Evolutionary conservation across 148 eudicot species (phyloP).

Genomic region (Heliosperma pusillum): DNA sequence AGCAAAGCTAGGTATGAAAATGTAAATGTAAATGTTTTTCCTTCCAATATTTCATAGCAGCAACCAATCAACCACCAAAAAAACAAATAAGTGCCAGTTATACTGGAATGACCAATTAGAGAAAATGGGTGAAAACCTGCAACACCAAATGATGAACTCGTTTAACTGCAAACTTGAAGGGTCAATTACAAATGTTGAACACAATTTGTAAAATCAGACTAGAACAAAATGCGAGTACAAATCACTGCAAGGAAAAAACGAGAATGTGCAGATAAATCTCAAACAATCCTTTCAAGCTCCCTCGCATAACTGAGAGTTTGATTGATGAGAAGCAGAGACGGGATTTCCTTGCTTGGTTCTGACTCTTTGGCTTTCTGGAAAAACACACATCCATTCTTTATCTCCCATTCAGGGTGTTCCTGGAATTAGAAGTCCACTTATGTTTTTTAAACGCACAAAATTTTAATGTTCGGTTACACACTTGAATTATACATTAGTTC

Average conservation of each 20-base stretch:
- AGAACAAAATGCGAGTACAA: background rate
- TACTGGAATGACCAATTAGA: background rate
- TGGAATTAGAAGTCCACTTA: conserved; percentile 25
- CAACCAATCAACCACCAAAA: no score
- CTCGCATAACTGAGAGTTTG: conserved; percentile 95
- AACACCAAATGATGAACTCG: background rate
- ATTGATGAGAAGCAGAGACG: conserved; percentile 81
- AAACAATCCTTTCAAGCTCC: conserved; percentile 92
- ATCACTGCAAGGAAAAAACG: background rate
- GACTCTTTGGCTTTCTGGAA: conserved; percentile 85
- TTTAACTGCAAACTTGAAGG: background rate
- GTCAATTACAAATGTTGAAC: conserved; percentile 8
- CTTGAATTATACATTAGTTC: background rate
- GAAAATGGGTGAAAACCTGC: background rate
- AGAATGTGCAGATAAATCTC: conserved; percentile 11
- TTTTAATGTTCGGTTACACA: background rate
- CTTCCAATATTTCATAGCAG: no score
- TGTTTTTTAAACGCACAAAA: background rate
- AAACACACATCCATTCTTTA: conserved; percentile 56
- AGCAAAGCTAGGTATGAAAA: no score
- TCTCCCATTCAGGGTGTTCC: conserved; percentile 97
- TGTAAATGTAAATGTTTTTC: no score
- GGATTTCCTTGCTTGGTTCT: conserved; percentile 88
- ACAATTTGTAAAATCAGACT: conserved; percentile 9
- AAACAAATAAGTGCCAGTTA: no score